phyloP scores from a whole-genome alignment of 495 filamentous ascomycete genomes.

The Neurospora sp. region DNA sequence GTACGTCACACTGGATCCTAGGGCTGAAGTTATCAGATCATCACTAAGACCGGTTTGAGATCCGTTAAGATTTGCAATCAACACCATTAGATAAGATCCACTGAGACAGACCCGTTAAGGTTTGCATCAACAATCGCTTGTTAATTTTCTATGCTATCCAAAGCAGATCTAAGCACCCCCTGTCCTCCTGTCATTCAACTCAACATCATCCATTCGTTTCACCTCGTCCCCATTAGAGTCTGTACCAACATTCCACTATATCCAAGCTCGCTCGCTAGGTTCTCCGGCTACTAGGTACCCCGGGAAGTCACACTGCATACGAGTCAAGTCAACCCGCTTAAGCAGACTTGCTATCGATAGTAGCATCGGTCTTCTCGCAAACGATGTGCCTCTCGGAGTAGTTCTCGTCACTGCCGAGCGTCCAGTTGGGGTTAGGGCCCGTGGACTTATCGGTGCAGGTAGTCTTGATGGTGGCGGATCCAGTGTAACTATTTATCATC shows the following conservation, averaged over 20 bases:
- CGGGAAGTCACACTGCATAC: too few species aligned
- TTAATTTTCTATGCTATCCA: neutral
- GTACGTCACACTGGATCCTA: too few species aligned
- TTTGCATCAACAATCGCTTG: neutral
- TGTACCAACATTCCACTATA: neutral
- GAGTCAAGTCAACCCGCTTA: conserved; percentile 5
- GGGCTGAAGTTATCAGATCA: neutral
- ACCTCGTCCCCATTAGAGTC: neutral
- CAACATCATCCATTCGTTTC: neutral
- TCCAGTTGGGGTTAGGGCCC: conserved; percentile 31
- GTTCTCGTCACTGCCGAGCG: conserved; percentile 27
- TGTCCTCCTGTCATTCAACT: neutral
- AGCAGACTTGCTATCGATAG: too few species aligned
- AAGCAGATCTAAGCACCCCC: neutral
- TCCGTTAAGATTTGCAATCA: neutral
- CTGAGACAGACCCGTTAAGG: neutral
- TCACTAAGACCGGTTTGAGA: neutral
- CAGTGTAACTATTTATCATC: conserved; percentile 17
- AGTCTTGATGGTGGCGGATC: conserved; percentile 22
- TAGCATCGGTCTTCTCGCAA: conserved; percentile 21
- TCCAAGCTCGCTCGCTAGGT: neutral
- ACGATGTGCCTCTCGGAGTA: conserved; percentile 25
- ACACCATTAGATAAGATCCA: neutral
- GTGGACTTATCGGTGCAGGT: conserved; percentile 24
- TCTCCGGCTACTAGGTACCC: too few species aligned